Evolutionary conservation across 805 yeast species (phyloP), one percentile per base, ranked within the genome.

Genomic region (Saturnispora besseyi): DNA sequence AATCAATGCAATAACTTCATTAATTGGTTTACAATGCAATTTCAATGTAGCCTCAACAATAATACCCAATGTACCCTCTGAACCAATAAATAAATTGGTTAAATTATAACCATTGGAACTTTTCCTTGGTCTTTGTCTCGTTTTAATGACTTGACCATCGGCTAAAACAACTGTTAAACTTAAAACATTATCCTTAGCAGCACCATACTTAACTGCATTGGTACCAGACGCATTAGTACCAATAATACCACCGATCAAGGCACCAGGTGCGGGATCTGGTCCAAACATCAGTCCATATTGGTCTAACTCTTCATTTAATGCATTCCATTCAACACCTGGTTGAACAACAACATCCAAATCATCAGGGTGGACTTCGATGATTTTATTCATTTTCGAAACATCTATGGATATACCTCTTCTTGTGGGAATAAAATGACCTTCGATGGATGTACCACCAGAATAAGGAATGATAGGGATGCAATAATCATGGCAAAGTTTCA

Each of bases 191-290:
- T 85, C 88, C 59, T 82, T 79, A 73, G 86, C 84, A 28, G 90
- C 87, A 24, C 95, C 95, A 58, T 81, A 85, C 45, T 82, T 66
- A 40, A 80, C 80, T 12, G 91, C 89, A 60, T 84, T 83, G 2
- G 91, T 81, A 4, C 95, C 95, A 0, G 90, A 82, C 38, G 90
- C 85, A 45, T 83, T 81, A 12, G 87, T 84, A 10, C 82, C 82
- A 32, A 82, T 74, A 72, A 84, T 82, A 2, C 95, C 95, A 36
- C 87, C 86, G 51, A 86, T 77, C 56, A 79, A 71, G 1, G 91
- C 93, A 46, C 88, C 87, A 18, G 91, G 88, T 41, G 87, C 90
- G 0, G 71, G 84, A 63, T 84, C 90, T 8, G 85, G 84, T 0
- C 91, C 91, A 60, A 84, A 82, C 62, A 86, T 62, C 24, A 81